Conservation (phyloP, 495 filamentous ascomycete species). For the Lindgomyces ingoldianus region DNA sequence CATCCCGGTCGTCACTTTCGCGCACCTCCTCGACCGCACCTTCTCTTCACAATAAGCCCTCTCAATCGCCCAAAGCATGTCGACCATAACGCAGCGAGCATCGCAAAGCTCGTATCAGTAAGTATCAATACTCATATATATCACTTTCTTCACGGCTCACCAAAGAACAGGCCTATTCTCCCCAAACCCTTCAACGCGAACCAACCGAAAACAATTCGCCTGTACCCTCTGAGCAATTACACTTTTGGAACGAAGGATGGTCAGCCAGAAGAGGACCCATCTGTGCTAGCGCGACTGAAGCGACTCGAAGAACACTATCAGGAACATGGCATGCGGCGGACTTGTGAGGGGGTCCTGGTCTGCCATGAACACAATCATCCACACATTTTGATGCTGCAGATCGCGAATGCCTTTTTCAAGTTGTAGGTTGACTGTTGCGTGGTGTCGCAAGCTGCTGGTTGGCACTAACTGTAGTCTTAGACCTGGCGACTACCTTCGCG, state of each 20-base stretch:
- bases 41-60: not conserved
- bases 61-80: constrained; percentile 36
- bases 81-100: constrained; percentile 42
- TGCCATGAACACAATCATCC: constrained; percentile 99
- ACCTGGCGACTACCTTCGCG: constrained; percentile 91
- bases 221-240: constrained; percentile 97
- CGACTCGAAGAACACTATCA: constrained; percentile 93
- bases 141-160: not conserved
- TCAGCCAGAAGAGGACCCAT: constrained; percentile 96
- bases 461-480: constrained; percentile 42
- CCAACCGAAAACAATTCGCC: constrained; percentile 85
- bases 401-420: constrained; percentile 99
- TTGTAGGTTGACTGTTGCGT: constrained; percentile 56
- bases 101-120: constrained; percentile 42
- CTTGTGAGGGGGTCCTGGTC: constrained; percentile 93
- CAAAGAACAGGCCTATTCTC: constrained; percentile 62
- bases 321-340: constrained; percentile 89
- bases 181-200: constrained; percentile 82
- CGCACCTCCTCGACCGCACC: not conserved
- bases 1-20: not conserved
- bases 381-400: constrained; percentile 97
- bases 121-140: not conserved
- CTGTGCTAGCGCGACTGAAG: constrained; percentile 86
- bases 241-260: constrained; percentile 98
- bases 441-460: constrained; percentile 56